Evolutionary conservation across 345 rosid species (phyloP), one percentile per base, ranked within the genome.

Genomic region (Jatropha curcas): DNA sequence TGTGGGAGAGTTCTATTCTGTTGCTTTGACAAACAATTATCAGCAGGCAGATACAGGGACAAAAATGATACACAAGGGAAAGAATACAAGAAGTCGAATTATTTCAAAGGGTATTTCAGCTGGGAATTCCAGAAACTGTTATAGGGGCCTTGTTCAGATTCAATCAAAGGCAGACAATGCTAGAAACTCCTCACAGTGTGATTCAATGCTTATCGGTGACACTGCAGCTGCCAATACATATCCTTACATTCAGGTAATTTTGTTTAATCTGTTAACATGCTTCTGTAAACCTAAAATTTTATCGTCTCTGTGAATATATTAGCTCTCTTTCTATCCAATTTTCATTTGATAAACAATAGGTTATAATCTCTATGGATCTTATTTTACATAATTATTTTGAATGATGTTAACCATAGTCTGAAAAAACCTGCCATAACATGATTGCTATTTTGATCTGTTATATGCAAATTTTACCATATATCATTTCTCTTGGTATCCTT

Each of bases 1-100:
- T 0, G 94, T 94, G 61, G 98, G 96, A 0, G 96, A 94, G 86
- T 90, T 92, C 68, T 94, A 94, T 77, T 94, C 97, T 19, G 98
- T 94, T 39, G 98, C 98, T 1, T 82, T 94, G 80, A 94, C 98
- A 0, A 94, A 92, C 74, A 90, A 94, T 71, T 51, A 89, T 83
- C 96, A 92, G 78, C 94, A 92, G 76, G 97, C 98, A 7, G 98
- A 92, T 82, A 90, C 97, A 0, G 93, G 98, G 57, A 89, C 98
- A 5, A 94, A 95, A 88, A 95, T 92, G 99, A 89, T 94, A 68
- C 98, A 92, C 75, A 94, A 94, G 77, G 97, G 98, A 53, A 94
- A 88, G 78, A 94, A 92, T 57, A 89, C 97, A 0, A 82, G 84
- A 76, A 94, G 98, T 81, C 78, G 96, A 72, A 94, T 94, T 77